Base-by-base conservation (phyloP, 1,284 basidiomycete species). In the Taiwanofungus camphoratus region DNA sequence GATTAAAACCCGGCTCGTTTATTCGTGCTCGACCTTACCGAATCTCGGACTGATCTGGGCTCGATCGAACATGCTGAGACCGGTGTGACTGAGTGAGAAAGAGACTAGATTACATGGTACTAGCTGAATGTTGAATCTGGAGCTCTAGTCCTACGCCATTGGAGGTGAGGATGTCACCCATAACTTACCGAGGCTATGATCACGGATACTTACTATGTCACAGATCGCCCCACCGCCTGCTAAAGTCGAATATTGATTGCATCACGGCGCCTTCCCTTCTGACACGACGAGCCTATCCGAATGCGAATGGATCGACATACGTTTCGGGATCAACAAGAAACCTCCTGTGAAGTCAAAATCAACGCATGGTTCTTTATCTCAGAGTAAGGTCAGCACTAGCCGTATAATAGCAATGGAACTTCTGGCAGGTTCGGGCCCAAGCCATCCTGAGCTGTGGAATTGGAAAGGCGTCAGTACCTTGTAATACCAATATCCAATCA, bases 61-160 rank as follows among this genome's bases (percentile, higher is more conserved):
- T 45, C 54, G 32, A 65, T 56, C 27, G 49, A 44, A 44, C 60
- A 65, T 31, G 52, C 50, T 48, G 64, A 65, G 3, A 61, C 59
- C 29, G 39, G 45, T 3, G 62, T 61, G 59, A 40, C 63, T 50
- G 15, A 27, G 26, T 23, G 15, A 4, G 16, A 9, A 24, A 24
- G 6, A 23, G n/a, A 21, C 4, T 16, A n/a, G n/a, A n/a, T n/a
- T n/a, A n/a, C n/a, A n/a, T n/a, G n/a, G n/a, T n/a, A n/a, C n/a
- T n/a, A n/a, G n/a, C n/a, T n/a, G n/a, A n/a, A n/a, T n/a, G n/a
- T n/a, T n/a, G n/a, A n/a, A n/a, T n/a, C n/a, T n/a, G n/a, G n/a
- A n/a, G n/a, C n/a, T n/a, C n/a, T n/a, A n/a, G n/a, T n/a, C n/a
- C n/a, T n/a, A n/a, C n/a, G n/a, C n/a, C n/a, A n/a, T n/a, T n/a